These are phyloP conservation scores for Linaria vulgaris DNA, from an alignment of 257 asterid genomes.

Conservation along the genomic window DNA sequence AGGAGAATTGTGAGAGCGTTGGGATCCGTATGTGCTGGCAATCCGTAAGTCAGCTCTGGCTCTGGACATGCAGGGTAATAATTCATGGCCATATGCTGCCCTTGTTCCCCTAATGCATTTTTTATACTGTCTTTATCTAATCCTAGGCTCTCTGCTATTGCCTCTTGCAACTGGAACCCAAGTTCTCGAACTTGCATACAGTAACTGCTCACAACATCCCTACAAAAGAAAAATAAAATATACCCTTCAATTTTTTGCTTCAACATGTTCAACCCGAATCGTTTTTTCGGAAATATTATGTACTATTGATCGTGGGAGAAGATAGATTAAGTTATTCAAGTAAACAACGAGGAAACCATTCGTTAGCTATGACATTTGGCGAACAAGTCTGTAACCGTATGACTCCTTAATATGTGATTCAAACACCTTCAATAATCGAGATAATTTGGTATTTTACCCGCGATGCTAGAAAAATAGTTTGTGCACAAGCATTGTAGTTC, in stretches of 20 bases:
- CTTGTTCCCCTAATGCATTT: slow-evolving; percentile 50
- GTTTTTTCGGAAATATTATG: not conserved
- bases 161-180: slow-evolving; percentile 28
- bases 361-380: not conserved
- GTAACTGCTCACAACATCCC: slow-evolving; percentile 29
- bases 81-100: slow-evolving; percentile 66
- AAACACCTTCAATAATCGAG: too few species aligned
- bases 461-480: too few species aligned
- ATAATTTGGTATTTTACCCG: too few species aligned
- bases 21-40: slow-evolving; percentile 64
- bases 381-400: too few species aligned
- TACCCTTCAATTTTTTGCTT: slow-evolving; percentile 1
- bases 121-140: slow-evolving; percentile 19
- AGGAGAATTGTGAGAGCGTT: slow-evolving; percentile 59
- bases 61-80: slow-evolving; percentile 68
- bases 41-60: slow-evolving; percentile 56
- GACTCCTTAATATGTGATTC: too few species aligned
- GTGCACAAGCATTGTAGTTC: too few species aligned
- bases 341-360: not conserved
- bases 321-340: not conserved
- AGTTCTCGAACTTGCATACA: slow-evolving; percentile 28
- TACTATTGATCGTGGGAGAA: not conserved
- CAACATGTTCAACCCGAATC: not conserved
- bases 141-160: slow-evolving; percentile 29
- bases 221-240: slow-evolving; percentile 1